Base-by-base conservation (phyloP, 1,284 basidiomycete genomes). In the Naganishia cerealis region DNA sequence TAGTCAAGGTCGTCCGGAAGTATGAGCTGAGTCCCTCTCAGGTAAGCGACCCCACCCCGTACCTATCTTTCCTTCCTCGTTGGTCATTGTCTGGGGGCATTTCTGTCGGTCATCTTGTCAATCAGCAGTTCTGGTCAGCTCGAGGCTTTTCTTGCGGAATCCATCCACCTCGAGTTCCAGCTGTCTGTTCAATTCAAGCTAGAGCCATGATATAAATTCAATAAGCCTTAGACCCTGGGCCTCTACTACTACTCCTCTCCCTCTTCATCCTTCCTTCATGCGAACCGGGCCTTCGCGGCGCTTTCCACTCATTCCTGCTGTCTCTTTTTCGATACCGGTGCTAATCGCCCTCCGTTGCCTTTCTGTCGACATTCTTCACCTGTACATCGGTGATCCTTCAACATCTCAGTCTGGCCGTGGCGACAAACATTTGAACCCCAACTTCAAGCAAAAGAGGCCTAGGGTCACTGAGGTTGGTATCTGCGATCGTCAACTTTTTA, bases 1-100 rank as follows among this genome's bases (percentile, higher is more conserved):
- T 50, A 89, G 91, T 98, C 84, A 98, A 98, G 82, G 91, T 95
- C 62, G 96, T 99, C 62, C 90, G 96, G 76, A 99, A 99, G 81
- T 95, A 88, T 77, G 96, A 99, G 77, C 84, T 98, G 69, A 97
- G 91, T 79, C 87, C 91, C 57, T 90, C 90, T 15, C 95, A 99
- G 90, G 95, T 98, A 81, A 88, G 92, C 84, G 56, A 43, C n/a
- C 16, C n/a, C 68, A 70, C 50, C 46, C 68, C 67, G 54, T 55
- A 9, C 46, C 59, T 24, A 57, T 43, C 42, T 53, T 29, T 65
- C 67, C 56, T 13, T 42, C 73, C 70, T 69, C 68, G 3, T 8
- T 33, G 24, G 10, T 16, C 24, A n/a, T 24, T 54, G 42, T 18
- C 1, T 75, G 67, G 67, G 71, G 58, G 71, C 71, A 71, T 69